Percentiles rank a stretch among this genome's conserved stretches.
phyloP scores from a whole-genome alignment of 2,329 filamentous ascomycete species.

The Cladosporium sp. region DNA sequence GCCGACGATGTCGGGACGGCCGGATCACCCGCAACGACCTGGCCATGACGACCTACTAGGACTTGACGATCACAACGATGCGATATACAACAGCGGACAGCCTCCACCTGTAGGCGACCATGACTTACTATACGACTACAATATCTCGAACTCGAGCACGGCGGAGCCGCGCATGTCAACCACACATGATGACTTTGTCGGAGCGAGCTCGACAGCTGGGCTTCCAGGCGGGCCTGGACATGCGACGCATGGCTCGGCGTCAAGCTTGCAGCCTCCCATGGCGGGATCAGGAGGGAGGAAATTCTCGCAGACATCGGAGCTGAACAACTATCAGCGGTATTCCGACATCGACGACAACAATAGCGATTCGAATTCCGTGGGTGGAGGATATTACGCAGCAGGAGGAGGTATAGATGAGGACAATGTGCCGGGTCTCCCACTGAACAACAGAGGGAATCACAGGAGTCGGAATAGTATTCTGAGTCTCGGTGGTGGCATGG shows the following conservation, averaged over 20 bases:
- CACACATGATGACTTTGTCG: slow-evolving; percentile 94
- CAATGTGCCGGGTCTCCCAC: slow-evolving; percentile 48
- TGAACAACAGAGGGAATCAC: slow-evolving; percentile 51
- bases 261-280: slow-evolving; percentile 40
- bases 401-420: slow-evolving; percentile 60
- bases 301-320: slow-evolving; percentile 75
- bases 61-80: slow-evolving; percentile 68
- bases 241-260: slow-evolving; percentile 34
- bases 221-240: slow-evolving; percentile 47
- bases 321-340: slow-evolving; percentile 89
- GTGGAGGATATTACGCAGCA: slow-evolving; percentile 69
- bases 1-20: slow-evolving; percentile 53
- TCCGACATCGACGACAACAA: slow-evolving; percentile 74
- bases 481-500: slow-evolving; percentile 78
- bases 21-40: slow-evolving; percentile 50
- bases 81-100: slow-evolving; percentile 73
- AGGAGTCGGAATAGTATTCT: slow-evolving; percentile 83
- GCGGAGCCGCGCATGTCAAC: slow-evolving; percentile 74
- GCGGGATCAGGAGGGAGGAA: slow-evolving; percentile 41
- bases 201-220: slow-evolving; percentile 51
- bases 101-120: slow-evolving; percentile 79
- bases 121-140: slow-evolving; percentile 72
- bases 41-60: slow-evolving; percentile 55
- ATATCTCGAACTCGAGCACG: slow-evolving; percentile 65
- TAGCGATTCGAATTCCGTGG: slow-evolving; percentile 23